These are phyloP conservation scores for Fusarium sp. DNA, from an alignment of 2,329 filamentous ascomycete genomes.

Conservation along the genomic window DNA sequence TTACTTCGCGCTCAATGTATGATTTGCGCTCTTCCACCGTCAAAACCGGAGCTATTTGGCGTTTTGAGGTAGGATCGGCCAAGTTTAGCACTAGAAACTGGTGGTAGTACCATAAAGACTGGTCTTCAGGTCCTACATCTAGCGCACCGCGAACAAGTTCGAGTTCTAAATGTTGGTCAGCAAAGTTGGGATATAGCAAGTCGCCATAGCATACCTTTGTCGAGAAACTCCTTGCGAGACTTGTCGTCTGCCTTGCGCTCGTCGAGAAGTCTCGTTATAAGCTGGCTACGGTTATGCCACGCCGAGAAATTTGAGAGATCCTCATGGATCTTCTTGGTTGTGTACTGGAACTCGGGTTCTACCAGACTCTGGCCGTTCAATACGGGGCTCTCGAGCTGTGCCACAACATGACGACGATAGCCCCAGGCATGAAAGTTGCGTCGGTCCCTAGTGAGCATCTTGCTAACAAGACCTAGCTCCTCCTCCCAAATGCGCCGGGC, in stretches of 20 bases:
- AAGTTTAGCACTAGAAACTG: constrained; percentile 85
- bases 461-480: constrained; percentile 85
- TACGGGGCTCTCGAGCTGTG: constrained; percentile 75
- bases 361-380: constrained; percentile 75
- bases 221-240: constrained; percentile 78
- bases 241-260: constrained; percentile 77
- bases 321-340: constrained; percentile 86
- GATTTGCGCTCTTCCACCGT: constrained; percentile 71
- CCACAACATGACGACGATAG: constrained; percentile 85
- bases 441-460: constrained; percentile 89
- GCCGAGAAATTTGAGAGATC: constrained; percentile 97
- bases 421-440: constrained; percentile 98
- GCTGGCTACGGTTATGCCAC: constrained; percentile 91
- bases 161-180: constrained; percentile 71
- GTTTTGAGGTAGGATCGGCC: constrained; percentile 63
- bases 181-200: neutral
- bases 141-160: constrained; percentile 82
- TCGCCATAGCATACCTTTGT: constrained; percentile 70
- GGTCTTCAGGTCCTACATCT: constrained; percentile 92
- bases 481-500: constrained; percentile 83
- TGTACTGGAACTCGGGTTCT: constrained; percentile 89
- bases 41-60: constrained; percentile 76
- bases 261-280: constrained; percentile 82
- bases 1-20: constrained; percentile 80
- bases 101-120: constrained; percentile 98